phyloP scores from a whole-genome alignment of 1,284 basidiomycete genomes.

The Heterobasidion parviporum region DNA sequence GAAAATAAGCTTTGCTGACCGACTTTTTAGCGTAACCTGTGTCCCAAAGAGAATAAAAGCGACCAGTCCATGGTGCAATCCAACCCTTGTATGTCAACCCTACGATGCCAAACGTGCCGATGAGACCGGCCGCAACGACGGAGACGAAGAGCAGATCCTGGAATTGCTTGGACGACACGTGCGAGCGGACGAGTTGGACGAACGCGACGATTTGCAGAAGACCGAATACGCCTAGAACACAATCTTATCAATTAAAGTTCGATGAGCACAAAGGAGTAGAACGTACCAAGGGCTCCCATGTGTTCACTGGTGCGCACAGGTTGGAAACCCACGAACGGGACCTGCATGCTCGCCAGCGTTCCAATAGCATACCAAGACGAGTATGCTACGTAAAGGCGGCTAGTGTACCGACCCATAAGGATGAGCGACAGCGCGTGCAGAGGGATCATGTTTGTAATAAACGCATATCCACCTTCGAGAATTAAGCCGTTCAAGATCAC shows the following conservation, averaged over 20 bases:
- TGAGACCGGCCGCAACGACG: conserved; percentile 64
- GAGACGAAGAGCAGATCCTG: conserved; percentile 68
- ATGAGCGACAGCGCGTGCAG: conserved; percentile 90
- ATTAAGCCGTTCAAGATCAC: not conserved
- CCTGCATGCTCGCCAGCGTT: conserved; percentile 97
- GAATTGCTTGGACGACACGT: conserved; percentile 93
- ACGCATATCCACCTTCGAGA: conserved; percentile 83
- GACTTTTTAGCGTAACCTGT: conserved; percentile 97
- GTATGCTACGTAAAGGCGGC: conserved; percentile 90
- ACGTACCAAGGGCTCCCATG: conserved; percentile 90
- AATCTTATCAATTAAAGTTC: conserved; percentile 3
- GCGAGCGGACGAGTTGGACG: conserved; percentile 80
- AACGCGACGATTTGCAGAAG: conserved; percentile 96
- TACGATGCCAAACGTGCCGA: conserved; percentile 67
- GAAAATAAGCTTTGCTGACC: conserved; percentile 14
- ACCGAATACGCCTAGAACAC: conserved; percentile 77
- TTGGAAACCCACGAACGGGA: conserved; percentile 98
- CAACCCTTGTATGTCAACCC: conserved; percentile 88
- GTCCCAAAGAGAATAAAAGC: conserved; percentile 99
- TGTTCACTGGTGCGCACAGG: conserved; percentile 98
- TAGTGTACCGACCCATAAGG: conserved; percentile 95
- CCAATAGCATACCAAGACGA: conserved; percentile 98
- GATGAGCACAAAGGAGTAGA: conserved; percentile 2
- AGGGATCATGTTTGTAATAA: conserved; percentile 99
- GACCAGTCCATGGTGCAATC: conserved; percentile 98